A percentile compares a stretch with the other conserved stretches of the same genome.
Conservation (phyloP, 495 filamentous ascomycete species). For the Penicillium macrosclerotiorum region DNA sequence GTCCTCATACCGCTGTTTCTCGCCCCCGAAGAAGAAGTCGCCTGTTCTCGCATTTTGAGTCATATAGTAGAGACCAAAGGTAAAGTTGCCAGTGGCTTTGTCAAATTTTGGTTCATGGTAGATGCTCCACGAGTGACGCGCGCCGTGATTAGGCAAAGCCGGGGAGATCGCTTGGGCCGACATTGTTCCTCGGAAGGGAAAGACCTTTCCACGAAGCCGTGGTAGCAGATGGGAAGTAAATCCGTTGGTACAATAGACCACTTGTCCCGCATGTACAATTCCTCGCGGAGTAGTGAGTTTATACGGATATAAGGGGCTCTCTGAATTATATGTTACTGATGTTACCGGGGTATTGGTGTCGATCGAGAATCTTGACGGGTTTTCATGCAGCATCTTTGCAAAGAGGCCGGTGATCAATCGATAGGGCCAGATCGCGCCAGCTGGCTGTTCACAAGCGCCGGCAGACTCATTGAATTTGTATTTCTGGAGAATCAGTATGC, state of each 20-base stretch:
- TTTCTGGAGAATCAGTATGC: neutral
- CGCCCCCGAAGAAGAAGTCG: constrained; percentile 3
- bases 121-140: constrained; percentile 3
- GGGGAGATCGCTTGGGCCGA: neutral
- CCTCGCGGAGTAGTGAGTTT: neutral
- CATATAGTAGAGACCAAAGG: constrained; percentile 2
- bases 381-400: neutral
- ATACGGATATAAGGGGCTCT: neutral
- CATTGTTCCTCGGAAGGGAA: constrained; percentile 2
- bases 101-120: constrained; percentile 1
- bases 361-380: neutral
- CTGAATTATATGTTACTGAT: neutral
- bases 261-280: constrained; percentile 1
- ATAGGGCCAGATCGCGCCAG: constrained; percentile 2
- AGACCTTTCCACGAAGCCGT: constrained; percentile 1
- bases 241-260: constrained; percentile 2
- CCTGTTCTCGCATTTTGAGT: constrained; percentile 4
- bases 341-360: constrained; percentile 4
- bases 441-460: constrained; percentile 1
- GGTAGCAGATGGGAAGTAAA: constrained; percentile 2
- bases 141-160: neutral
- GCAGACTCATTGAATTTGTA: constrained; percentile 4
- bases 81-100: constrained; percentile 1
- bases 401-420: neutral
- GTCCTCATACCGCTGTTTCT: constrained; percentile 3